phyloP scores from a whole-genome alignment of 768 basidiomycete species.

The Suillus hirtellus region DNA sequence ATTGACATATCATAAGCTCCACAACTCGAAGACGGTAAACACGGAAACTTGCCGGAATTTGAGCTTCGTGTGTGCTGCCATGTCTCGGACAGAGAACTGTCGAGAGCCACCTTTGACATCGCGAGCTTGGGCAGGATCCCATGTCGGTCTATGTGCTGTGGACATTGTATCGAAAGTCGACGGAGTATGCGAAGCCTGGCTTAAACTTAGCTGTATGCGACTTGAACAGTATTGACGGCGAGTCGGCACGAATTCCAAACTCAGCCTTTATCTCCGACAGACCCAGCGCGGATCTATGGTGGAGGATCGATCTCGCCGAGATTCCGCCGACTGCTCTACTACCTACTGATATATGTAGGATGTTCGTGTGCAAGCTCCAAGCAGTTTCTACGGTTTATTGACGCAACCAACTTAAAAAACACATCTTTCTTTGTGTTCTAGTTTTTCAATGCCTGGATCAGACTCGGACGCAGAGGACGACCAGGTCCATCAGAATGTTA shows the following conservation, averaged over 20 bases:
- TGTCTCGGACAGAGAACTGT: conserved; percentile 90
- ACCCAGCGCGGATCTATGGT: too few species aligned
- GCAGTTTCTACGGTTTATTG: background rate
- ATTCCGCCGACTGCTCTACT: background rate
- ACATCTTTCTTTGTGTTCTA: background rate
- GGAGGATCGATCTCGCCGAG: too few species aligned
- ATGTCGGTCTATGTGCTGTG: conserved; percentile 93
- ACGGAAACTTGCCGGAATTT: conserved; percentile 71
- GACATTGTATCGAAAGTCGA: conserved; percentile 52
- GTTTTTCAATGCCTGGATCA: background rate
- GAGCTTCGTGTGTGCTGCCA: conserved; percentile 95
- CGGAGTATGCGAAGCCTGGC: background rate
- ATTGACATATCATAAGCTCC: conserved; percentile 1
- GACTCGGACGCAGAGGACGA: background rate
- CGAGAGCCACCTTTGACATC: conserved; percentile 91
- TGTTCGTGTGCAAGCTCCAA: background rate
- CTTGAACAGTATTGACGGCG: conserved; percentile 1
- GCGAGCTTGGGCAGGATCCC: conserved; percentile 94
- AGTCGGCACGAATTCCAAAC: background rate
- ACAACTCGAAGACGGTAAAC: background rate
- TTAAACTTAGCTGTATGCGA: background rate
- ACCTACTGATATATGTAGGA: background rate
- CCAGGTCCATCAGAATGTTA: background rate
- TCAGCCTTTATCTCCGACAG: background rate
- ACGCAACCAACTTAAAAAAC: background rate